Evolutionary conservation across 2,329 filamentous ascomycete species (phyloP).

Genomic region (Fusarium poae): DNA sequence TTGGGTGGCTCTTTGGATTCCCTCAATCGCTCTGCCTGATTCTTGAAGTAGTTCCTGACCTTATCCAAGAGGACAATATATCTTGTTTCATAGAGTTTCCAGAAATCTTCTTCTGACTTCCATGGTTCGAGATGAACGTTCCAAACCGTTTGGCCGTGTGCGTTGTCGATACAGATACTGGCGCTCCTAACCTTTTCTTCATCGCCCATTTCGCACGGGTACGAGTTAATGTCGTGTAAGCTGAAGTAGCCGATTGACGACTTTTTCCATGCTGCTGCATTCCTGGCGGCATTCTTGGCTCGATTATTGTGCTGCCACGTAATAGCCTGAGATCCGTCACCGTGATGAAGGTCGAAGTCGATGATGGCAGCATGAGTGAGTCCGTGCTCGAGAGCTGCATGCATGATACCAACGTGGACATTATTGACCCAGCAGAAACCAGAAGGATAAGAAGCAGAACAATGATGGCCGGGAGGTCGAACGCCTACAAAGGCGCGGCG

Average conservation of each 20-base stretch:
- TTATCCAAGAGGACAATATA: constrained; percentile 86
- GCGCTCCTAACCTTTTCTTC: constrained; percentile 93
- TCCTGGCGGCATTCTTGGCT: constrained; percentile 72
- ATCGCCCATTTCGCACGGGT: constrained; percentile 95
- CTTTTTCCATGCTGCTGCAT: constrained; percentile 81
- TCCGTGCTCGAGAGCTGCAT: constrained; percentile 85
- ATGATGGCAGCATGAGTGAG: constrained; percentile 94
- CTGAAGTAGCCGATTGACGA: constrained; percentile 95
- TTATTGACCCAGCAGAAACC: constrained; percentile 99
- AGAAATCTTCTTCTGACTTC: constrained; percentile 87
- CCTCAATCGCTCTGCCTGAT: constrained; percentile 76
- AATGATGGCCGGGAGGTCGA: constrained; percentile 94
- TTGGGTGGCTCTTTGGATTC: constrained; percentile 74
- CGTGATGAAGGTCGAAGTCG: constrained; percentile 92
- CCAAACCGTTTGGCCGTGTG: constrained; percentile 94
- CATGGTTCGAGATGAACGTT: constrained; percentile 94
- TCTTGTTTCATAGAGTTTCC: constrained; percentile 84
- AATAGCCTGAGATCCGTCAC: constrained; percentile 95
- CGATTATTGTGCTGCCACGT: constrained; percentile 90
- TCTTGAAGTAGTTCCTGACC: constrained; percentile 79
- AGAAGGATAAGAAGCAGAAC: constrained; percentile 87
- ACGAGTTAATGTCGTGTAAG: constrained; percentile 98
- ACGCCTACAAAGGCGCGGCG: constrained; percentile 91
- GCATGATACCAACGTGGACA: constrained; percentile 95
- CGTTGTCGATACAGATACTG: constrained; percentile 92